Evolutionary conservation across 2,329 filamentous ascomycete genomes (phyloP).

Genomic region (Fusarium sp.): DNA sequence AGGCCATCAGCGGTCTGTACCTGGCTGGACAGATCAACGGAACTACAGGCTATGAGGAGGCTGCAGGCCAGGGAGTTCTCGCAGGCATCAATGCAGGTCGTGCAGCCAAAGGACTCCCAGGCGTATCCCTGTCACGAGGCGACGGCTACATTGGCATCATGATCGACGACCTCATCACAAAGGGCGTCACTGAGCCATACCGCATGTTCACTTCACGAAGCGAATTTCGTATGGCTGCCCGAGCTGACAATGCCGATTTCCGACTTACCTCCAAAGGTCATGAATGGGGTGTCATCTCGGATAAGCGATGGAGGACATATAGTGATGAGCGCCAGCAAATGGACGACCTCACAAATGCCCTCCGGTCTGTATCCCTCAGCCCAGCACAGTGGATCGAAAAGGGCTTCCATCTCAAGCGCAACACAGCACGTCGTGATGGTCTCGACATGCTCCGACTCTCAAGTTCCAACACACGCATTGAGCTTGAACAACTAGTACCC

Average conservation of each 20-base stretch:
- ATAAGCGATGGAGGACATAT: constrained; percentile 78
- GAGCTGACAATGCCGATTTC: constrained; percentile 92
- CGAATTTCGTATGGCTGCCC: constrained; percentile 91
- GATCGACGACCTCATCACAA: constrained; percentile 97
- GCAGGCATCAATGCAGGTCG: constrained; percentile 94
- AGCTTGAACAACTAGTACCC: constrained; percentile 62
- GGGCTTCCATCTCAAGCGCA: constrained; percentile 73
- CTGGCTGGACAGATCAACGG: constrained; percentile 98
- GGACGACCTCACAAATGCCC: constrained; percentile 65
- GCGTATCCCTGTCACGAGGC: constrained; percentile 75
- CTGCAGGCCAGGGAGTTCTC: constrained; percentile 88
- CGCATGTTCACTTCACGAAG: constrained; percentile 97
- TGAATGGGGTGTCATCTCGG: constrained; percentile 77
- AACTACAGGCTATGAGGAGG: constrained; percentile 97
- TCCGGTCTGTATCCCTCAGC: constrained; percentile 66
- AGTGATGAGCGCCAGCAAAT: constrained; percentile 71
- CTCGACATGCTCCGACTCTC: constrained; percentile 80
- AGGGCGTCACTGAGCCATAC: constrained; percentile 96
- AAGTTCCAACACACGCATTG: constrained; percentile 55
- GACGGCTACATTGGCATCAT: constrained; percentile 98
- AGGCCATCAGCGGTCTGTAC: constrained; percentile 85
- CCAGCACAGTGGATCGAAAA: constrained; percentile 71
- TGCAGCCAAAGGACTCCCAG: constrained; percentile 69
- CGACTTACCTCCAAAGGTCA: constrained; percentile 83
- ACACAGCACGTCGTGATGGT: constrained; percentile 72